These are phyloP conservation scores for Obelidium mucronatum DNA, from an alignment of 192 early-diverging fungal species.

Conservation along the genomic window DNA sequence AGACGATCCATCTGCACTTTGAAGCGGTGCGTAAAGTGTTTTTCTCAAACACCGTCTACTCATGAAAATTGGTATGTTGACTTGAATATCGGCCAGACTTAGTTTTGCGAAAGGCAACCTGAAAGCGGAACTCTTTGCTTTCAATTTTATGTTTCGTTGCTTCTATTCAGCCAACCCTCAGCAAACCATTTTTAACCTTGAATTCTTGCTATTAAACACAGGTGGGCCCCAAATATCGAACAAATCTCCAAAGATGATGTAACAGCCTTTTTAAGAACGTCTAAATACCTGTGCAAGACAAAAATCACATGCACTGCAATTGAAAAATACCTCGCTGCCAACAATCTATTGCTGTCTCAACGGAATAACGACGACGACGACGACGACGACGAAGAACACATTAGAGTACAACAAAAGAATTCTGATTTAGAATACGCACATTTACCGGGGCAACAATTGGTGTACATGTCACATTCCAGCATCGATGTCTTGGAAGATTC, in stretches of 20 bases:
- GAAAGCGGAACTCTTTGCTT: no score
- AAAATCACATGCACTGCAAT: constrained; percentile 6
- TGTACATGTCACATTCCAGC: constrained; percentile 9
- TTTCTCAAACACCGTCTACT: not conserved
- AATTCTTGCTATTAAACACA: no score
- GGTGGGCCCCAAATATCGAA: constrained; percentile 10
- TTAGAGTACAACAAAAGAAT: not conserved
- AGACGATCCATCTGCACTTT: not conserved
- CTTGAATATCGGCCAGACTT: no score
- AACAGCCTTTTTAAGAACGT: not conserved
- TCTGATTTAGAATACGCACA: not conserved
- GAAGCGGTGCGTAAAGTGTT: not conserved
- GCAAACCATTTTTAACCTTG: no score
- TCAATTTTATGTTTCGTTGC: no score
- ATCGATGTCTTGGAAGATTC: not conserved
- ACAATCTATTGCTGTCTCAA: not conserved
- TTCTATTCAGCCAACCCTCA: no score
- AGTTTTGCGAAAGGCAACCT: no score
- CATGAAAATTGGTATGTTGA: no score
- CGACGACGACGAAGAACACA: not conserved
- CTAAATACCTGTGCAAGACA: constrained; percentile 7
- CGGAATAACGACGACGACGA: not conserved
- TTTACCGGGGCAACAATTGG: not conserved
- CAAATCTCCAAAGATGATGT: not conserved
- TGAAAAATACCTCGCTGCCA: not conserved